Base-by-base conservation (phyloP, 208 protist genomes). In the Leptomonas seymouri region DNA sequence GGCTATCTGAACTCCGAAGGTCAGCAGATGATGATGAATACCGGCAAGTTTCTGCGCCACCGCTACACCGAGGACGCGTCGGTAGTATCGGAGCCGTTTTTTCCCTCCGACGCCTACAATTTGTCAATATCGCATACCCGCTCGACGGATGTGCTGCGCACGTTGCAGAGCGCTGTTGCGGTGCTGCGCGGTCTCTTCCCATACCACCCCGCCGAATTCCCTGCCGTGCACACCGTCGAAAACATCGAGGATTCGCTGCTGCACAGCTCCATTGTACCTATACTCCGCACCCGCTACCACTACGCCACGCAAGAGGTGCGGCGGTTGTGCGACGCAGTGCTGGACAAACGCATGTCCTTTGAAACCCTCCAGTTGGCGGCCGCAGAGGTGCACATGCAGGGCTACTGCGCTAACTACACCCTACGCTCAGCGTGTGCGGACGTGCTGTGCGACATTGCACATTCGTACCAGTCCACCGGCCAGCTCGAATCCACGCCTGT, bases 101-200 rank as follows among this genome's bases (percentile, higher is more conserved):
- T 89, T 36, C 56, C 82, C 36, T 67, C 54, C 25, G 28, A 30
- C 20, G 59, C 15, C 20, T 90, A 90, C 75, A 85, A 90, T 63
- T 41, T 81, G 12, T 76, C 73, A 28, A 53, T 85, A 44, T 68
- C 79, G 51, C 85, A 89, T 65, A 79, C 69, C 18, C 86, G 86
- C 45, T 89, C 86, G 12, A 89, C 80, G 0, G 82, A 85, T 69
- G 61, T 83, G 28, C 60, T 72, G 28, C 86, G 86, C 56, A 89
- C 81, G 28, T 60, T 89, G 57, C 84, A 89, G 67, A 89, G 84
- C 60, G 80, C 84, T 1, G 56, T 54, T 20, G 78, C 44, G 11
- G 63, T 89, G 15, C 67, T 89, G 21, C 55, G 25, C n/a, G 84
- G 84, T 21, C 61, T 84, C 41, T 89, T 85, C 71, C 68, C 69